Percentiles rank a stretch among this genome's conserved stretches.
phyloP scores from a whole-genome alignment of 495 filamentous ascomycete genomes.

The Neurospora sp. region DNA sequence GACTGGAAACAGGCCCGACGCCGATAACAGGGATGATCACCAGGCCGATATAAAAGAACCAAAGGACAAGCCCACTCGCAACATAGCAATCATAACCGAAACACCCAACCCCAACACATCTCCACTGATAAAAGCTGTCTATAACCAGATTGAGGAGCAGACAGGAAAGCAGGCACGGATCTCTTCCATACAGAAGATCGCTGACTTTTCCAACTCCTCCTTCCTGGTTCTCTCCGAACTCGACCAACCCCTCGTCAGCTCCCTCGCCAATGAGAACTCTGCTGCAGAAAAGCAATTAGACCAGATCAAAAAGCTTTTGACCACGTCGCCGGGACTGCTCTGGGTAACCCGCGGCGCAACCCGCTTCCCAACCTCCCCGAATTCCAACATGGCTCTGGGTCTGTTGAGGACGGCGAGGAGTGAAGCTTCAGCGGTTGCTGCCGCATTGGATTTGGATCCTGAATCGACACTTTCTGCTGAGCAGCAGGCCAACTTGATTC shows the following conservation, averaged over 20 bases:
- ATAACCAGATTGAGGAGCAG: conserved; percentile 21
- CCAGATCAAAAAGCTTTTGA: conserved; percentile 29
- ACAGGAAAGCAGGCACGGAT: conserved; percentile 11
- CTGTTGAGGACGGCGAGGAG: conserved; percentile 29
- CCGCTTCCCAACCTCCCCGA: conserved; percentile 22
- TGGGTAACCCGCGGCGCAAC: conserved; percentile 35
- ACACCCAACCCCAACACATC: conserved; percentile 22
- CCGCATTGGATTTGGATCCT: conserved; percentile 27
- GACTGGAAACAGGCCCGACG: neutral
- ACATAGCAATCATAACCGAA: conserved; percentile 30
- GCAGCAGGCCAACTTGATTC: conserved; percentile 18
- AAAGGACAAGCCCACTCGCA: conserved; percentile 4
- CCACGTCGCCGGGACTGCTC: conserved; percentile 22
- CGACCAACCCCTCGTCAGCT: conserved; percentile 15
- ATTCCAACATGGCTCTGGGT: conserved; percentile 27
- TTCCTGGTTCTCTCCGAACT: conserved; percentile 26
- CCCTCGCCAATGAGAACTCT: conserved; percentile 4
- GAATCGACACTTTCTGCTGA: conserved; percentile 15
- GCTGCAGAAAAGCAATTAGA: conserved; percentile 14
- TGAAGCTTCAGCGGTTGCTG: conserved; percentile 21
- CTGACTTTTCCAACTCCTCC: conserved; percentile 12
- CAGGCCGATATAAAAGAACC: conserved; percentile 3
- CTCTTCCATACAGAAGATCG: conserved; percentile 18
- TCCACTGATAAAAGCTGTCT: conserved; percentile 26
- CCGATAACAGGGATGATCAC: neutral